Percentiles rank a stretch among this genome's conserved stretches.
phyloP scores from a whole-genome alignment of 768 basidiomycete species.

The Amanita rubescens region DNA sequence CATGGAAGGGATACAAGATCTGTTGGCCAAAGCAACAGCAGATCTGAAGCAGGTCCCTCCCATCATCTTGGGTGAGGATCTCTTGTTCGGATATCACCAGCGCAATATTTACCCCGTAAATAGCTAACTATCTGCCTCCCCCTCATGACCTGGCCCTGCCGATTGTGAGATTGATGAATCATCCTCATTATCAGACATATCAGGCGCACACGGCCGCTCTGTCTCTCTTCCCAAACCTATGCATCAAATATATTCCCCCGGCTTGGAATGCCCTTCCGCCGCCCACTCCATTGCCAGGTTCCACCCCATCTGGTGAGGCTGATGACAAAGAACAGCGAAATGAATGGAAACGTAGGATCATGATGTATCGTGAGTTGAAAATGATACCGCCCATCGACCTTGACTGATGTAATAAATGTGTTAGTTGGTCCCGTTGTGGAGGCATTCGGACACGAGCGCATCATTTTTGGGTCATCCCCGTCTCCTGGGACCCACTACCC shows the following conservation, averaged over 20 bases:
- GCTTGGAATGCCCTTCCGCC: constrained; percentile 60
- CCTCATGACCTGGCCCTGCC: constrained; percentile 65
- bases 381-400: background rate
- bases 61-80: constrained; percentile 59
- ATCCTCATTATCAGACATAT: constrained; percentile 66
- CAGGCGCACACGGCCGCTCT: constrained; percentile 65
- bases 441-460: constrained; percentile 78
- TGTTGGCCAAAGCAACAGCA: constrained; percentile 55
- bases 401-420: constrained; percentile 8
- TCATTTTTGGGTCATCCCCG: constrained; percentile 76
- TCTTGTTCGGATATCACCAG: background rate
- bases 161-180: constrained; percentile 73
- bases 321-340: constrained; percentile 41
- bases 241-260: constrained; percentile 73
- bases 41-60: constrained; percentile 39
- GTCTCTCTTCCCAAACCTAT: constrained; percentile 65
- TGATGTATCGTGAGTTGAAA: constrained; percentile 70
- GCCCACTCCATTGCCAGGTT: constrained; percentile 31
- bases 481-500: constrained; percentile 39
- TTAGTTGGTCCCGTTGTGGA: constrained; percentile 77
- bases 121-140: constrained; percentile 77
- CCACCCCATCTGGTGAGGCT: constrained; percentile 26
- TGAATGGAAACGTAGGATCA: constrained; percentile 69
- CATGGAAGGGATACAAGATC: constrained; percentile 62
- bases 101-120: background rate